Base-by-base conservation (phyloP, 148 eudicot species). In the Limonium bicolor region DNA sequence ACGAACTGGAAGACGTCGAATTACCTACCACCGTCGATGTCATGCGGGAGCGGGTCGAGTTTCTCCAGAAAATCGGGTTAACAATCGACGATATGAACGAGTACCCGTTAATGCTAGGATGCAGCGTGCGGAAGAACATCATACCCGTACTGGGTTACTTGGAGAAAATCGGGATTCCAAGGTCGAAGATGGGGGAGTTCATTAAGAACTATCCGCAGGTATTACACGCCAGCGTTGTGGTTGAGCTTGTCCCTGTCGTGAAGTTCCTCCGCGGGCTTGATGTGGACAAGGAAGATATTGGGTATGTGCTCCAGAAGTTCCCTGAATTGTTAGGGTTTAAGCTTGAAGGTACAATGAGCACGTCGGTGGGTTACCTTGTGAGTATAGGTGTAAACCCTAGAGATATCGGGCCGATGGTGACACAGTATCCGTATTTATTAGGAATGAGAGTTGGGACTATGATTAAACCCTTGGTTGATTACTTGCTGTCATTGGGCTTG, bases 361-460 rank as follows among this genome's bases (percentile, higher is more conserved):
- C 97, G 1, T 74, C 85, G 0, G 95, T 90, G 25, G 97, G 84
- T 2, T 90, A 84, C 53, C 77, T 90, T 48, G 85, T 90, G 48
- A 88, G 97, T 55, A 78, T 90, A 8, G 97, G 97, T 29, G 87
- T 90, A 29, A 68, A 53, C 34, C 97, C 95, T 0, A 84, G 93
- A 44, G 95, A 84, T 66, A 80, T 90, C 11, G 97, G 97, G 15
- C 97, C 95, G 0, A 84, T 90, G 97, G 80, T 75, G 46, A 84
- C 97, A 10, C 93, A 90, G 5, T 90, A 74, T 59, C 97, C 97
- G 0, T 80, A 59, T 46, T 24, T 90, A 0, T 58, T 90, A 59
- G 97, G 97, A 4, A 90, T 90, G 97, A 72, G 97, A 65, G 97
- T 90, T 41, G 97, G 97, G 31, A 90, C 93, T 2, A 64, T 84